These are phyloP conservation scores for Dryas alaskensis DNA, from an alignment of 306 rosid genomes.

Conservation along the genomic window DNA sequence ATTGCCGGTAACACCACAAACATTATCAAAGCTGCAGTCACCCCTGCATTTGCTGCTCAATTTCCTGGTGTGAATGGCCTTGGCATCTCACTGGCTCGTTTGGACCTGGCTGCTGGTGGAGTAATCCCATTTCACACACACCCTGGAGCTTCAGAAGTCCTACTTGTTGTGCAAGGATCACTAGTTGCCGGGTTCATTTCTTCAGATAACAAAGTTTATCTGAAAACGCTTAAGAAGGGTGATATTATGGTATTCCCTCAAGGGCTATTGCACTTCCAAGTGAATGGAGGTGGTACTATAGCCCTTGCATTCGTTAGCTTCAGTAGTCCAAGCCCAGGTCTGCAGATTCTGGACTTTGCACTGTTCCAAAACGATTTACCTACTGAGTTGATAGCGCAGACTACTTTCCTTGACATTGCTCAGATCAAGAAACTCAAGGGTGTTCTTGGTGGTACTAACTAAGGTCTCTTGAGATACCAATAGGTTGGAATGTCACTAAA, in stretches of 20 bases:
- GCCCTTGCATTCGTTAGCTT: slow-evolving; percentile 46
- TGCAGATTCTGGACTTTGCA: slow-evolving; percentile 58
- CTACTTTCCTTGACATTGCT: slow-evolving; percentile 58
- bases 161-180: slow-evolving; percentile 38
- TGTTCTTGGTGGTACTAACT: slow-evolving; percentile 69
- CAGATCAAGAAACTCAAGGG: slow-evolving; percentile 68
- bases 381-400: slow-evolving; percentile 35
- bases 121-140: slow-evolving; percentile 71
- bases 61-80: slow-evolving; percentile 73
- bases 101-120: slow-evolving; percentile 52
- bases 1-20: slow-evolving; percentile 62
- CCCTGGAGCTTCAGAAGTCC: slow-evolving; percentile 56
- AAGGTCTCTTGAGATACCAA: neutral
- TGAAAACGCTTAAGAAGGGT: slow-evolving; percentile 49
- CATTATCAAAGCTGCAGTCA: slow-evolving; percentile 51
- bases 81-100: slow-evolving; percentile 56
- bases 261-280: slow-evolving; percentile 62
- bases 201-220: slow-evolving; percentile 47
- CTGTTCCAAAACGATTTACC: slow-evolving; percentile 67
- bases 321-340: slow-evolving; percentile 68
- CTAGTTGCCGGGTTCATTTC: slow-evolving; percentile 58
- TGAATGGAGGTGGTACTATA: slow-evolving; percentile 26
- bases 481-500: neutral
- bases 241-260: slow-evolving; percentile 70
- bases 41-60: slow-evolving; percentile 54